Evolutionary conservation across 352 stramenopile species (phyloP), one percentile per base, ranked within the genome.

Genomic region (Elongisporangium anandrum): DNA sequence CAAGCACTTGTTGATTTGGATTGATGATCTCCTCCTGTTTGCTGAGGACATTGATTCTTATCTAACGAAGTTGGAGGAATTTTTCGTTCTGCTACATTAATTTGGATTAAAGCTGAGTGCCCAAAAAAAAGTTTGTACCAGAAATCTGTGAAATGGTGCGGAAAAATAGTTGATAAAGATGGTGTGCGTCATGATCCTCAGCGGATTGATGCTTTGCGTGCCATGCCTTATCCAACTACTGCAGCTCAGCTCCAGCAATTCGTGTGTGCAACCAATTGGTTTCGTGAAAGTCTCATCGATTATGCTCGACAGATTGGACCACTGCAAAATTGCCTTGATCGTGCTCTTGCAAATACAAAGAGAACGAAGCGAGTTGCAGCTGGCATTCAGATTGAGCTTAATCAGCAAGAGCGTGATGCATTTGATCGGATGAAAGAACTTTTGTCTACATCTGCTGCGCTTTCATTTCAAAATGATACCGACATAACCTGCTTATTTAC

Each of bases 11-110:
- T n/a, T 80, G 13, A 54, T 69, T 1, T 80, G 68, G 58, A 71
- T 75, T 24, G 66, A 75, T 22, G 59, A 75, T 41, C 20, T 80
- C 2, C 52, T 81, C 6, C 19, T 77, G 13, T 70, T 66, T 41
- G 61, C 63, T 19, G 34, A 50, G 0, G 49, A 68, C 29, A 57
- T 68, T 8, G 61, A 66, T 13, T 65, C 41, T 9, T 76, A 70
- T 24, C 15, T 73, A 1, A 21, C 51, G 0, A 67, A 68, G 17
- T 54, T 69, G 1, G 57, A 68, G 8, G 1, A 65, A 50, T 21
- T 77, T 10, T 60, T 80, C 15, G 22, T 50, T 13, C 45, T 79
- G 0, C 1, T 68, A 2, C 17, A 72, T 22, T 4, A 58, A 0
- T 65, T 62, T 50, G 62, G 61, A 13, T 23, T 68, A 3, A 73